Base-by-base conservation (phyloP, 176 grass and related monocot genomes). In the Dactylis glomerata region DNA sequence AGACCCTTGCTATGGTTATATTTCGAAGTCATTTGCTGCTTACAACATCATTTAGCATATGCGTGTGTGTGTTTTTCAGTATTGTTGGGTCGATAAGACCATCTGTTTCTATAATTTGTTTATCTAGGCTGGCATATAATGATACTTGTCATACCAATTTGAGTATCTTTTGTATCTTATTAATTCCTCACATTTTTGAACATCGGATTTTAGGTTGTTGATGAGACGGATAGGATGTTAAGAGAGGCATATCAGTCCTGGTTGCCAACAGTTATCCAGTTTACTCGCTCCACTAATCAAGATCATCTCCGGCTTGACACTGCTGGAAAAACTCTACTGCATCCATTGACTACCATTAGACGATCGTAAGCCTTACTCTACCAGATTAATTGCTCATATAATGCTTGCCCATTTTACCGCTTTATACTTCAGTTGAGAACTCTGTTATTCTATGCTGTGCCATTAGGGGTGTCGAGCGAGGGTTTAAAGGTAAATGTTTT, bases 241-340 rank as follows among this genome's bases (percentile, higher is more conserved):
- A 91, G 95, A 86, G 92, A 95, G 71, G 95, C 91, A 72, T 98
- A 95, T 73, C 92, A 95, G 17, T 95, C 92, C 47, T 98, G 89
- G 92, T 88, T 98, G 75, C 87, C 91, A 45, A 87, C 88, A 75
- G 92, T 95, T 65, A 89, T 98, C 70, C 79, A 95, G 47, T 87
- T 89, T 68, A 88, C 87, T 49, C 38, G 61, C 32, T 90, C 82
- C 41, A 88, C 28, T 80, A 79, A 76, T 73, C 88, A 90, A 85
- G 56, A 80, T 68, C 52, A 81, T 65, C 87, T 58, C 42, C 19
- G 36, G 19, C 56, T 54, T 72, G 79, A 71, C 62, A 84, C 23
- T 72, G 45, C 24, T 64, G 63, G 63, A 75, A 57, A 57, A 82
- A 75, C 68, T 76, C 64, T 73, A 26, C 73, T 84, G 59, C 82